Evolutionary conservation across 2,329 filamentous ascomycete genomes (phyloP).

Genomic region (Fusarium protoensiforme): DNA sequence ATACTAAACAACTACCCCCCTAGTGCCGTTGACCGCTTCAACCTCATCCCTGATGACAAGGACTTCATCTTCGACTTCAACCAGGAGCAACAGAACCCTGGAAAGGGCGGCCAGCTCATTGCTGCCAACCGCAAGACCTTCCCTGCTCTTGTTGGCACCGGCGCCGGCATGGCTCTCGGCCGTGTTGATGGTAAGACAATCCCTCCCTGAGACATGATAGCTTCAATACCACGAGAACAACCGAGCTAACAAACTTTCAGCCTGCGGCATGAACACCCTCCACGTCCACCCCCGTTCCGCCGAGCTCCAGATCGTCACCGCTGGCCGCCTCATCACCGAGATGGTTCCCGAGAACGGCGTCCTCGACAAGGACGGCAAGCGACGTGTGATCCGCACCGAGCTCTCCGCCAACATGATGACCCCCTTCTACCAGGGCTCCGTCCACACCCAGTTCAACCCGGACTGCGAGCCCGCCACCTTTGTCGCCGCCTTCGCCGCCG

Average conservation of each 20-base stretch:
- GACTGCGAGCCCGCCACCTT: constrained; percentile 62
- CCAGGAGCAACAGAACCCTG: constrained; percentile 35
- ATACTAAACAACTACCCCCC: constrained; percentile 18
- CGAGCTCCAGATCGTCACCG: constrained; percentile 63
- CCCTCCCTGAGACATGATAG: background rate
- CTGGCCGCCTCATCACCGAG: constrained; percentile 61
- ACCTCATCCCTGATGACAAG: constrained; percentile 54
- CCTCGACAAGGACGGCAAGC: constrained; percentile 47
- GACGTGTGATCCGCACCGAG: constrained; percentile 55
- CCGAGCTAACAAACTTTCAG: constrained; percentile 38
- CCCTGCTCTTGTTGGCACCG: constrained; percentile 65
- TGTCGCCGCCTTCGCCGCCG: constrained; percentile 59
- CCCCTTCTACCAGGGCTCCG: constrained; percentile 64
- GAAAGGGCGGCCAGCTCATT: constrained; percentile 59
- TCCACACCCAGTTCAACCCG: constrained; percentile 69
- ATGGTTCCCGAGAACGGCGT: constrained; percentile 66
- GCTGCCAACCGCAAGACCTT: constrained; percentile 67
- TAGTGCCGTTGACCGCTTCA: constrained; percentile 56
- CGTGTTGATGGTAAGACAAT: constrained; percentile 54
- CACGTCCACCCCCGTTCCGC: constrained; percentile 65
- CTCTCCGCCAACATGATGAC: constrained; percentile 60
- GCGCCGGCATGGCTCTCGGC: constrained; percentile 62
- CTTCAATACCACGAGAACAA: background rate
- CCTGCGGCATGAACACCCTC: constrained; percentile 67
- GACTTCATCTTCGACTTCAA: constrained; percentile 64